A percentile compares a stretch with the other conserved stretches of the same genome.
Conservation (phyloP, 345 rosid genomes). For the Pistacia vera region DNA sequence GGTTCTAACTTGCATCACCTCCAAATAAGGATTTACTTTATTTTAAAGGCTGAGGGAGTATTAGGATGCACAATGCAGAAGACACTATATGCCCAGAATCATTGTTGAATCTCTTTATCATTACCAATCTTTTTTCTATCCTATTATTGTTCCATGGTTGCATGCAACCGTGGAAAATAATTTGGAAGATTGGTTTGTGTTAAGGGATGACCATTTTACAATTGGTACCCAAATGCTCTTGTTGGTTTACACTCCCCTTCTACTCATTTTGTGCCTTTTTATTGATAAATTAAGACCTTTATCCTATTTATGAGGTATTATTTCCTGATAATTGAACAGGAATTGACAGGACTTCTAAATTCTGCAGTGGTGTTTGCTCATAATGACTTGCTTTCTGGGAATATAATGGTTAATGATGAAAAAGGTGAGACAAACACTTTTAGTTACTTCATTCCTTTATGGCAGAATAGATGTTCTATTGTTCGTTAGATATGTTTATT, state of each 20-base stretch:
- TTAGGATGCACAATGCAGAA: not conserved
- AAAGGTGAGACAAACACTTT: conserved; percentile 50
- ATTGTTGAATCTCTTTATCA: not conserved
- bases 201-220: not conserved
- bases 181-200: conserved; percentile 1
- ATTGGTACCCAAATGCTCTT: conserved; percentile 4
- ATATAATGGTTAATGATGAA: conserved; percentile 83
- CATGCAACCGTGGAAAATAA: not conserved
- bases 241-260: not conserved
- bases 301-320: conserved; percentile 19
- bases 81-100: not conserved
- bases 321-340: conserved; percentile 67
- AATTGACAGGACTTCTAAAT: conserved; percentile 66
- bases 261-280: conserved; percentile 16
- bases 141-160: not conserved
- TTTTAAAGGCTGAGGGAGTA: not conserved
- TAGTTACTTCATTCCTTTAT: not conserved
- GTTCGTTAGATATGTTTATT: not conserved
- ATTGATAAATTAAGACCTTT: conserved; percentile 1
- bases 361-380: conserved; percentile 92
- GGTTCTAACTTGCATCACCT: not conserved
- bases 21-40: not conserved
- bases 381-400: conserved; percentile 95
- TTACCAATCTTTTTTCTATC: not conserved
- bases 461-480: not conserved